Percentiles rank a stretch among this genome's conserved stretches.
phyloP scores from a whole-genome alignment of 352 stramenopile species.

The Phytophthora colocasiae region DNA sequence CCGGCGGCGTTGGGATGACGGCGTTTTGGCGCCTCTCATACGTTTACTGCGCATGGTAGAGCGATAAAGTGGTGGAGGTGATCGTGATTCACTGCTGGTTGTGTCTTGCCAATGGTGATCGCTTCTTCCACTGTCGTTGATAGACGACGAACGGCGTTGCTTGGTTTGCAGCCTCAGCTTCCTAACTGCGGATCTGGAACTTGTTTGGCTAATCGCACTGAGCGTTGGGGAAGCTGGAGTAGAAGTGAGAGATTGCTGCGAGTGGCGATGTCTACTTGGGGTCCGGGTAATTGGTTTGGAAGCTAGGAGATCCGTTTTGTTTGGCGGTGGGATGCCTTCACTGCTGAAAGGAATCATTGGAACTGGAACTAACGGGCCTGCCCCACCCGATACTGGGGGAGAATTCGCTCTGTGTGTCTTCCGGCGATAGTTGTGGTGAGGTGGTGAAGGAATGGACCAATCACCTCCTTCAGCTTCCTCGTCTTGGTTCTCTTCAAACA shows the following conservation, averaged over 20 bases:
- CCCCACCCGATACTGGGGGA: constrained; percentile 24
- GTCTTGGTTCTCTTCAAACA: constrained; percentile 17
- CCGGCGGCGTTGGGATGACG: constrained; percentile 4
- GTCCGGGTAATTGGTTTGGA: constrained; percentile 20
- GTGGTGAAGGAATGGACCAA: constrained; percentile 34
- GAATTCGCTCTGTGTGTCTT: constrained; percentile 25
- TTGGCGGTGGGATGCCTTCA: constrained; percentile 28
- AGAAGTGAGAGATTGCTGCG: constrained; percentile 22
- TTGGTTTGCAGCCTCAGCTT: constrained; percentile 18
- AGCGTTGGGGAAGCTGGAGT: constrained; percentile 24
- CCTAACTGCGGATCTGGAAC: constrained; percentile 24
- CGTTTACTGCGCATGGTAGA: constrained; percentile 21
- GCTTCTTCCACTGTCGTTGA: constrained; percentile 12
- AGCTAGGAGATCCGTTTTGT: not conserved
- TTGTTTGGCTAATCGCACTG: constrained; percentile 27
- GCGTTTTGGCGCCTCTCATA: constrained; percentile 15
- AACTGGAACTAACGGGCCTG: constrained; percentile 24
- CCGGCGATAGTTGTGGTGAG: constrained; percentile 5
- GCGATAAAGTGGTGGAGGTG: constrained; percentile 20
- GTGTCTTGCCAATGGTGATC: constrained; percentile 29
- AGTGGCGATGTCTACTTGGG: constrained; percentile 21
- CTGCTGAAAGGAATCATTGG: constrained; percentile 31
- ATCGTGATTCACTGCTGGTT: constrained; percentile 31
- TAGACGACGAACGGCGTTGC: constrained; percentile 23
- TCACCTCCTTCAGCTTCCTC: constrained; percentile 19